These are phyloP conservation scores for Sporothrix pallida DNA, from an alignment of 2,329 filamentous ascomycete species.

Conservation along the genomic window DNA sequence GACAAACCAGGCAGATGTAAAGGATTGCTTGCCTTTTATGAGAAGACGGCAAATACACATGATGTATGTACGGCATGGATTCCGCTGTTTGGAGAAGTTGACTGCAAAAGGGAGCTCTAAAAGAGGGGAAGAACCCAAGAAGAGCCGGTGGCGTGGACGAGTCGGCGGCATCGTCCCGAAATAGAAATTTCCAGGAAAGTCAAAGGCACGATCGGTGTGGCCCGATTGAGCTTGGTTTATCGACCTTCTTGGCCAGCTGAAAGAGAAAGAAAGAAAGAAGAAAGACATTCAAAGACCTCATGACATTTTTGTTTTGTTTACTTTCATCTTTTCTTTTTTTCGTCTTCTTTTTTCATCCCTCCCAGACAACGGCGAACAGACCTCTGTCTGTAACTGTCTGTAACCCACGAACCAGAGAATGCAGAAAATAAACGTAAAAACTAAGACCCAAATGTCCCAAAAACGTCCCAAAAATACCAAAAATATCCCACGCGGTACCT, in stretches of 20 bases:
- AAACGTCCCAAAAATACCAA: not conserved
- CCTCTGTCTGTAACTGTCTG: too few relatives aligned
- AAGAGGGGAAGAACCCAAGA: not conserved
- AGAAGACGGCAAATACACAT: not conserved
- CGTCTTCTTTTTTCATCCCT: not conserved
- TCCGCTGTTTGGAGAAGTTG: not conserved
- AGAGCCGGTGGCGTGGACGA: not conserved
- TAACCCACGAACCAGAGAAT: too few relatives aligned
- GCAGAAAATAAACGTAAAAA: too few relatives aligned
- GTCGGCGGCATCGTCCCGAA: constrained; percentile 19
- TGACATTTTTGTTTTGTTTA: not conserved
- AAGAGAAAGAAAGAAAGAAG: not conserved
- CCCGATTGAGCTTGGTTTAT: not conserved
- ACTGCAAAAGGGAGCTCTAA: not conserved
- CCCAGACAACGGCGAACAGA: too few relatives aligned
- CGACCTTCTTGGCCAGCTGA: not conserved
- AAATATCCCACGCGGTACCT: not conserved
- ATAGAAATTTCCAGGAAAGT: not conserved
- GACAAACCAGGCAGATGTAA: not conserved
- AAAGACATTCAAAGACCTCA: not conserved
- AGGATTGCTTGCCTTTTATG: too few relatives aligned
- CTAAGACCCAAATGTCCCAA: too few relatives aligned
- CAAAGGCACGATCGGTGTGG: not conserved
- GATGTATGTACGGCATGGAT: not conserved
- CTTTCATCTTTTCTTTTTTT: not conserved